These are phyloP conservation scores for Suillus brevipes DNA, from an alignment of 768 basidiomycete species.

Conservation along the genomic window DNA sequence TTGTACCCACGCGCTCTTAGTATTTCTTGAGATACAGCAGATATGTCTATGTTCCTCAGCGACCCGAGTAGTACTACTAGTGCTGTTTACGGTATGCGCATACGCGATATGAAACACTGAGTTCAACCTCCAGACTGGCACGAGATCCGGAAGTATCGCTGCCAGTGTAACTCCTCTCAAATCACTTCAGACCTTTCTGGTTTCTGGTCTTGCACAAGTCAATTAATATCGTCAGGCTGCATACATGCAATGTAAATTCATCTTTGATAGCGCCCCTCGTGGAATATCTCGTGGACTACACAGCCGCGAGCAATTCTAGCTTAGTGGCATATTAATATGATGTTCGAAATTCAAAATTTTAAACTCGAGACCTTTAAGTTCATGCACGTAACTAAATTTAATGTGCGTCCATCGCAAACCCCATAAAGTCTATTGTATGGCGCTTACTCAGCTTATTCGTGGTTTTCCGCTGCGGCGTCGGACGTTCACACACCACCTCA, in stretches of 20 bases:
- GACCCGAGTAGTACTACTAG: background rate
- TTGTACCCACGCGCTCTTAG: background rate
- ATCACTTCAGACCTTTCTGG: background rate
- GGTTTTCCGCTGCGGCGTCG: too few relatives aligned
- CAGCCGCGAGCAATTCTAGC: too few relatives aligned
- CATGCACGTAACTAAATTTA: too few relatives aligned
- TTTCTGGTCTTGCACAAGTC: too few relatives aligned
- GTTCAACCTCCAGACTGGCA: background rate
- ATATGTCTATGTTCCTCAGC: background rate
- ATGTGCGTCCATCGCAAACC: too few relatives aligned
- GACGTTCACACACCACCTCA: too few relatives aligned
- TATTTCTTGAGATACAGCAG: constrained; percentile 5
- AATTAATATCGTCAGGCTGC: background rate
- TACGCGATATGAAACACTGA: background rate
- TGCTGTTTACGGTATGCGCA: background rate
- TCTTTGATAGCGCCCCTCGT: background rate
- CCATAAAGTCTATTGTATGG: too few relatives aligned
- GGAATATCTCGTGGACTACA: background rate
- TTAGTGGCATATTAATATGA: too few relatives aligned
- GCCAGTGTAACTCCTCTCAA: too few relatives aligned
- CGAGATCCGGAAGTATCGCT: background rate
- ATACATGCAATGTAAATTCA: background rate
- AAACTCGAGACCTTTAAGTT: too few relatives aligned
- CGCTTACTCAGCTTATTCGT: too few relatives aligned
- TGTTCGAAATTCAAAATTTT: too few relatives aligned